Percentiles rank a stretch among this genome's conserved stretches.
Evolutionary conservation across 129 eudicot genomes (phyloP).

Genomic region (Glebionis coronaria): DNA sequence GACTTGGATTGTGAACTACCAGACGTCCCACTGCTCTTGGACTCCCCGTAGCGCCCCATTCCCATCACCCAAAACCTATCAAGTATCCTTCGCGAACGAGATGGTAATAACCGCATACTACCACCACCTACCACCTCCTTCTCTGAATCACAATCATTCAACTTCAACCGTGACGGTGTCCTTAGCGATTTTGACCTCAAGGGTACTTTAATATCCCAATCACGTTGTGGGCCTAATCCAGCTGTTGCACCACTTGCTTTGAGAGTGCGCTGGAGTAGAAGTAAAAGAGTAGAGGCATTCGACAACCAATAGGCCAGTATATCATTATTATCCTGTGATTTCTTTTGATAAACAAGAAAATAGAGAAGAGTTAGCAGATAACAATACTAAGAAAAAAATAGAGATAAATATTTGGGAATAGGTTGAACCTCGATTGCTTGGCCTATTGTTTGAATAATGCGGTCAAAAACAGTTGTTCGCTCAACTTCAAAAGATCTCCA

Average conservation of each 20-base stretch:
- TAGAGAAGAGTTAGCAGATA: constrained; percentile 1
- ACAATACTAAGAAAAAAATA: neutral
- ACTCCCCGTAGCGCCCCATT: too few species aligned
- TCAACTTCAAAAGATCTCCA: constrained; percentile 99
- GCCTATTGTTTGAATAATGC: constrained; percentile 87
- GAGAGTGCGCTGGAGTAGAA: constrained; percentile 86
- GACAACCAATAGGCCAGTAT: constrained; percentile 91
- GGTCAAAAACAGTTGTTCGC: constrained; percentile 78
- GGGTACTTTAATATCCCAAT: too few species aligned
- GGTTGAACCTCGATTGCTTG: constrained; percentile 86
- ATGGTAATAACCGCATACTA: too few species aligned
- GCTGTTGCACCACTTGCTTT: constrained; percentile 85
- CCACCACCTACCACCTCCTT: too few species aligned
- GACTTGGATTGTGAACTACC: too few species aligned
- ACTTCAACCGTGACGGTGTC: too few species aligned
- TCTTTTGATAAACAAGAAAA: constrained; percentile 34
- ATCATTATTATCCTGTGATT: constrained; percentile 89
- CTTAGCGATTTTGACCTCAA: too few species aligned
- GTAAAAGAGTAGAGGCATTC: constrained; percentile 86
- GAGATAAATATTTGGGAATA: constrained; percentile 4
- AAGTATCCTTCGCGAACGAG: too few species aligned
- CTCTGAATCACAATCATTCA: too few species aligned
- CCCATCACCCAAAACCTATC: too few species aligned
- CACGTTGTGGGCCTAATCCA: constrained; percentile 76
- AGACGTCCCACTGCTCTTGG: too few species aligned